Percentiles rank a stretch among this genome's conserved stretches.
These are phyloP conservation scores for Kwoniella botswanensis DNA, from an alignment of 768 basidiomycete genomes.

Conservation along the genomic window DNA sequence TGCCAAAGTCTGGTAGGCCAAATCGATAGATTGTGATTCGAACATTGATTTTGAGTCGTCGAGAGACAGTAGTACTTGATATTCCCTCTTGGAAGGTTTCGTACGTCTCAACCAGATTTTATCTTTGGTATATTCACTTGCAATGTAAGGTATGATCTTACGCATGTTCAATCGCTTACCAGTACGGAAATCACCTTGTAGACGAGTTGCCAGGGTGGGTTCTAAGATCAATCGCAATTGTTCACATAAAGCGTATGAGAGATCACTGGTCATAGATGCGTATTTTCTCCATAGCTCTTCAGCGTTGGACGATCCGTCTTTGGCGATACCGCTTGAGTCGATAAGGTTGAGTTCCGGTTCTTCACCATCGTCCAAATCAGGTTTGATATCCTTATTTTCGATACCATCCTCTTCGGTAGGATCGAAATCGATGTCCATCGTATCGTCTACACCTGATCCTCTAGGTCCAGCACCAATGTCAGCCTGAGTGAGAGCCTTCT, in stretches of 20 bases:
- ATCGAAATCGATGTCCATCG: constrained; percentile 64
- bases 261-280: constrained; percentile 84
- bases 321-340: constrained; percentile 66
- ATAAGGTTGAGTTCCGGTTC: constrained; percentile 64
- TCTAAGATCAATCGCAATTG: constrained; percentile 95
- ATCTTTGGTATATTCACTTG: constrained; percentile 98
- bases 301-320: constrained; percentile 53
- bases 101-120: constrained; percentile 98
- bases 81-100: constrained; percentile 89
- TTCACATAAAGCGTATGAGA: constrained; percentile 91
- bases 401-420: constrained; percentile 58
- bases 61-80: constrained; percentile 90
- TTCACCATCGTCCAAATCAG: constrained; percentile 35
- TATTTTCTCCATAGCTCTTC: constrained; percentile 90
- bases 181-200: constrained; percentile 95
- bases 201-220: constrained; percentile 88
- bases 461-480: constrained; percentile 43
- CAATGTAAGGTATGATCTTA: constrained; percentile 96
- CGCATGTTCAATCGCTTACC: constrained; percentile 99
- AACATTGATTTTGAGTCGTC: constrained; percentile 98
- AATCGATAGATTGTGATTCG: constrained; percentile 85
- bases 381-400: constrained; percentile 51
- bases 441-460: constrained; percentile 30
- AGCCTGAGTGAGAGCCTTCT: constrained; percentile 59
- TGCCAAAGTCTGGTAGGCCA: constrained; percentile 91